Conservation (phyloP, 2,329 filamentous ascomycete genomes). For the Cordyceps pruinosa region DNA sequence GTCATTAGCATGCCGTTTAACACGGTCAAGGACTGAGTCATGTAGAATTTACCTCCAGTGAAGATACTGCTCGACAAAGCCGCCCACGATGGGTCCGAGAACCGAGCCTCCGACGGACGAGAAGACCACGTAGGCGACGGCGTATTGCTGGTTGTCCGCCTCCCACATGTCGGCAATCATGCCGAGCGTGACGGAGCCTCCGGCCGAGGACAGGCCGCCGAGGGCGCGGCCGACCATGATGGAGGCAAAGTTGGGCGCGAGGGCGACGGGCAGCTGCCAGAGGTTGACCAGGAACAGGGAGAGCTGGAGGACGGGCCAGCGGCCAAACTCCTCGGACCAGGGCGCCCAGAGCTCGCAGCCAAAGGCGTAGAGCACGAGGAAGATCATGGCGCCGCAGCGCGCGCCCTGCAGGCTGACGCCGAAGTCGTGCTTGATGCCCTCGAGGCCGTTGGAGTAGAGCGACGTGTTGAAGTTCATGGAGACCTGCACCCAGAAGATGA, state of each 20-base stretch:
- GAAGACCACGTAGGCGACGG: constrained; percentile 69
- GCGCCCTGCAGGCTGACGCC: constrained; percentile 60
- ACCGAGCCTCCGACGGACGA: constrained; percentile 73
- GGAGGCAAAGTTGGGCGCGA: constrained; percentile 66
- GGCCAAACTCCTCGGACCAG: constrained; percentile 77
- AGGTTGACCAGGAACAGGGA: constrained; percentile 71
- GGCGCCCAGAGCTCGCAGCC: constrained; percentile 86
- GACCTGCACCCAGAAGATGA: constrained; percentile 67
- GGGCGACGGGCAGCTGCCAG: constrained; percentile 64
- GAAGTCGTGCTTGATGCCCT: constrained; percentile 61
- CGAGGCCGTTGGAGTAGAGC: constrained; percentile 63
- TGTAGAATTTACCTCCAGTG: constrained; percentile 52
- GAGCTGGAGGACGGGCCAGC: constrained; percentile 67
- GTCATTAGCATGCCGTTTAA: constrained; percentile 15
- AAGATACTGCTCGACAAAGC: constrained; percentile 62
- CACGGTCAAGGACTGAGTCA: too few relatives aligned
- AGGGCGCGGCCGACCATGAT: constrained; percentile 64
- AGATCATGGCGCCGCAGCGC: constrained; percentile 68
- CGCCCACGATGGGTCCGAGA: constrained; percentile 70
- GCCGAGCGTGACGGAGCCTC: constrained; percentile 65
- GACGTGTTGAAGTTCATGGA: constrained; percentile 78
- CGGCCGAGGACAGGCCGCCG: constrained; percentile 63
- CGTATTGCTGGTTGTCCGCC: constrained; percentile 64
- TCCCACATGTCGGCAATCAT: constrained; percentile 74
- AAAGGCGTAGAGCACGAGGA: constrained; percentile 74